Evolutionary conservation across 176 grass and related monocot genomes (phyloP).

Genomic region (Aegilops tauschii): DNA sequence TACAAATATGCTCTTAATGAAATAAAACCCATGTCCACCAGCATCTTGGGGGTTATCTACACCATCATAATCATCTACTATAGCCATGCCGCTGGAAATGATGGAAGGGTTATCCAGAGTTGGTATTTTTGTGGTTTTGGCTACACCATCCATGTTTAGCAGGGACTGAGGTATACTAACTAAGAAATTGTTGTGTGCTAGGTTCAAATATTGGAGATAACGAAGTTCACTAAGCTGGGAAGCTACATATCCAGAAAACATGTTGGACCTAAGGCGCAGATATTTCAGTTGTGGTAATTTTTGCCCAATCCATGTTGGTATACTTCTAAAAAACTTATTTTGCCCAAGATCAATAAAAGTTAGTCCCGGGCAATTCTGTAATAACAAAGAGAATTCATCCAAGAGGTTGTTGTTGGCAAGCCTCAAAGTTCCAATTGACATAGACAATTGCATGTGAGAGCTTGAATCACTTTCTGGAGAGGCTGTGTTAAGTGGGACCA

Average conservation of each 20-base stretch:
- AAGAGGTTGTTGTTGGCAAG: conserved; percentile 16
- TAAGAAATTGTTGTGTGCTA: background rate
- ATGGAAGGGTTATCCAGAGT: background rate
- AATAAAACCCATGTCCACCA: background rate
- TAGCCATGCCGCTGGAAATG: background rate
- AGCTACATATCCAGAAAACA: conserved; percentile 27
- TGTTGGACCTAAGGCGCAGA: conserved; percentile 16
- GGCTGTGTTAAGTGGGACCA: background rate
- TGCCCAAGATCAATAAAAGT: conserved; percentile 20
- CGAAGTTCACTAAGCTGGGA: conserved; percentile 10
- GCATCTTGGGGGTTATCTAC: background rate
- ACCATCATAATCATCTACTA: background rate
- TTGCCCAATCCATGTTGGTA: conserved; percentile 18
- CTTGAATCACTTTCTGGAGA: background rate
- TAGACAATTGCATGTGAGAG: background rate
- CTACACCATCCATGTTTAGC: background rate
- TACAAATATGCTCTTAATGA: background rate
- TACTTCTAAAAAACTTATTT: conserved; percentile 11
- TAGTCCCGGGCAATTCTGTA: background rate
- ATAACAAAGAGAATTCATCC: background rate
- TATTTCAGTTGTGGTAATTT: background rate
- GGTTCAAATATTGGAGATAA: background rate
- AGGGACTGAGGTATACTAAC: conserved; percentile 10
- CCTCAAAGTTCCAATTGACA: background rate
- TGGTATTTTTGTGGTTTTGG: background rate